Evolutionary conservation across 202 grass and related monocot species (phyloP).

Genomic region (Dendrocalamus latiflorus): DNA sequence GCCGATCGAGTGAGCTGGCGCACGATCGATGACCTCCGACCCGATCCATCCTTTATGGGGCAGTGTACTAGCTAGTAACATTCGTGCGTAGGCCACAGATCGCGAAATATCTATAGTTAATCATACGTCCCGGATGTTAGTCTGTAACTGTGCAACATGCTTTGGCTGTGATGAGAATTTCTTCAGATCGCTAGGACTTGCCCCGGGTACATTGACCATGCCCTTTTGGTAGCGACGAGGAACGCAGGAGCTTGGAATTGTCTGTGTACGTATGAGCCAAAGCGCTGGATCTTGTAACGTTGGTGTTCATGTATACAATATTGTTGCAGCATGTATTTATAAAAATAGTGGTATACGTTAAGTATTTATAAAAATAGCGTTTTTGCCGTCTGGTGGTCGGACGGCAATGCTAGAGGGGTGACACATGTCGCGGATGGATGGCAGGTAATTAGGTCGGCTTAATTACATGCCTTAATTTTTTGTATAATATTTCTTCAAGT

Average conservation of each 20-base stretch:
- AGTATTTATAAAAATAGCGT: too few species aligned
- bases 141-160: not conserved
- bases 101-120: not conserved
- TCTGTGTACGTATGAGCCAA: not conserved
- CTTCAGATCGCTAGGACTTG: not conserved
- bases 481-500: too few species aligned
- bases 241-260: not conserved
- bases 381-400: too few species aligned
- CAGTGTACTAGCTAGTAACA: not conserved
- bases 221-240: not conserved
- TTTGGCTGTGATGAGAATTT: not conserved
- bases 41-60: not conserved
- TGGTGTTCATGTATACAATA: not conserved
- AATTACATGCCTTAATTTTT: too few species aligned
- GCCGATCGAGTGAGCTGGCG: not conserved
- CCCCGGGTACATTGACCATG: not conserved
- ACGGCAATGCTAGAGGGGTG: too few species aligned
- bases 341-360: too few species aligned
- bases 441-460: too few species aligned
- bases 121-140: not conserved
- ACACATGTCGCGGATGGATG: too few species aligned
- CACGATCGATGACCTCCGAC: not conserved
- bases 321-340: too few species aligned
- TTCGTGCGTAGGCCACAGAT: not conserved
- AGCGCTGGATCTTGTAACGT: not conserved